A percentile compares a stretch with the other conserved stretches of the same genome.
phyloP scores from a whole-genome alignment of 2,329 filamentous ascomycete species.

The Teratosphaeria destructans region DNA sequence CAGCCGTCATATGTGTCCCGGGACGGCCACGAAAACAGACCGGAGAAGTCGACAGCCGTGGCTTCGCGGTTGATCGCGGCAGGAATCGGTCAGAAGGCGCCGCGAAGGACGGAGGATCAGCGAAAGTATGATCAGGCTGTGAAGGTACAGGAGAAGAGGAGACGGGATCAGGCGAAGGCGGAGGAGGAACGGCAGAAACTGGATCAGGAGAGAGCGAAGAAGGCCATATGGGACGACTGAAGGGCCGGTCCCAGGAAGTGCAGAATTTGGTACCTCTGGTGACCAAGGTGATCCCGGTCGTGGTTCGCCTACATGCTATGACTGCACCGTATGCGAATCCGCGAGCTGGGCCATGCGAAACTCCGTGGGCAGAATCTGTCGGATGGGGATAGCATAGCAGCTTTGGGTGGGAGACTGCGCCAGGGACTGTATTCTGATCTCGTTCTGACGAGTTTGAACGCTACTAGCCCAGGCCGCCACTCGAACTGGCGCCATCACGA shows the following conservation, averaged over 20 bases:
- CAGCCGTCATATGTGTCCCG: background rate
- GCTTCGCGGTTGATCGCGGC: slow-evolving; percentile 83
- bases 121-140: slow-evolving; percentile 73
- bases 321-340: background rate
- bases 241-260: background rate
- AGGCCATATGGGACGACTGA: slow-evolving; percentile 72
- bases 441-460: no score
- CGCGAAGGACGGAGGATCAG: slow-evolving; percentile 79
- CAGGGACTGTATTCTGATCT: no score
- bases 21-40: slow-evolving; percentile 33
- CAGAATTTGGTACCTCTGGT: background rate
- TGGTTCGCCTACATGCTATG: background rate
- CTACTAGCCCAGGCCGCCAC: no score
- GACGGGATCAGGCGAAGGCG: slow-evolving; percentile 60
- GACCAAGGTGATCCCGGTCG: background rate
- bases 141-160: slow-evolving; percentile 73
- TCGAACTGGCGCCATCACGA: no score
- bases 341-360: background rate
- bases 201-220: slow-evolving; percentile 62
- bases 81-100: slow-evolving; percentile 69
- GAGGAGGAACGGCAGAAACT: slow-evolving; percentile 53
- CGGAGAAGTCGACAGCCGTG: slow-evolving; percentile 89
- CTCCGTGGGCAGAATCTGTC: no score
- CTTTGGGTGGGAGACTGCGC: no score
- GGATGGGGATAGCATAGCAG: no score